phyloP scores from a whole-genome alignment of 1,284 basidiomycete genomes.

The Mycosarcoma mackinlayi region DNA sequence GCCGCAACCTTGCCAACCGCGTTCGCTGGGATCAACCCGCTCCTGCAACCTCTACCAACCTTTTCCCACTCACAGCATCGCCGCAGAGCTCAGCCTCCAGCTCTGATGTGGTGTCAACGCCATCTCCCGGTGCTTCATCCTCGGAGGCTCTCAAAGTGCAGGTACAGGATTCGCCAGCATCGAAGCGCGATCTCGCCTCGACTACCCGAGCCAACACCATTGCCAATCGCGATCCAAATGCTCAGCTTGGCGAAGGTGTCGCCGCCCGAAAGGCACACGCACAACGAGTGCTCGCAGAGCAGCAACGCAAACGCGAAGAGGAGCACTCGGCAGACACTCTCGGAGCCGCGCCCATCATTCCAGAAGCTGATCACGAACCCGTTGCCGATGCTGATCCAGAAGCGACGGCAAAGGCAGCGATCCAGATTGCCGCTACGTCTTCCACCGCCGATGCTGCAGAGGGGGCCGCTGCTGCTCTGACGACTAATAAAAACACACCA shows the following conservation, averaged over 20 bases:
- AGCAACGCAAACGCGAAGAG: constrained; percentile 43
- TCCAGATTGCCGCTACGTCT: constrained; percentile 13
- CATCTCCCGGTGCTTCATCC: constrained; percentile 5
- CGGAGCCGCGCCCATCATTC: constrained; percentile 20
- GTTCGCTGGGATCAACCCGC: constrained; percentile 54
- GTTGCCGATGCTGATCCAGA: constrained; percentile 18
- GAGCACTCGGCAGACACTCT: constrained; percentile 36
- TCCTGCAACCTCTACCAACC: constrained; percentile 10
- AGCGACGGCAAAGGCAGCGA: constrained; percentile 19
- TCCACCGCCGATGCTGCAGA: background rate
- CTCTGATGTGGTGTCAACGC: background rate
- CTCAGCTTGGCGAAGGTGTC: constrained; percentile 35
- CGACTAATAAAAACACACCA: background rate
- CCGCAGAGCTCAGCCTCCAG: constrained; percentile 4
- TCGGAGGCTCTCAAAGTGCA: constrained; percentile 24
- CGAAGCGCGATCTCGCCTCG: constrained; percentile 21
- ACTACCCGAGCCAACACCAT: constrained; percentile 42
- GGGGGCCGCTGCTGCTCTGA: too few species aligned
- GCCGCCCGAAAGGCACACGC: constrained; percentile 51
- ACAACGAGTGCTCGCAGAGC: constrained; percentile 47
- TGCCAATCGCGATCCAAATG: constrained; percentile 41
- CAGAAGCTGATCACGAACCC: constrained; percentile 16
- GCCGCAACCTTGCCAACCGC: constrained; percentile 42
- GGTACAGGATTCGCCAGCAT: constrained; percentile 18
- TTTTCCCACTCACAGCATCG: constrained; percentile 18